Base-by-base conservation (phyloP, 163 green algal genomes). In the Coccomyxa subellipsoidea region DNA sequence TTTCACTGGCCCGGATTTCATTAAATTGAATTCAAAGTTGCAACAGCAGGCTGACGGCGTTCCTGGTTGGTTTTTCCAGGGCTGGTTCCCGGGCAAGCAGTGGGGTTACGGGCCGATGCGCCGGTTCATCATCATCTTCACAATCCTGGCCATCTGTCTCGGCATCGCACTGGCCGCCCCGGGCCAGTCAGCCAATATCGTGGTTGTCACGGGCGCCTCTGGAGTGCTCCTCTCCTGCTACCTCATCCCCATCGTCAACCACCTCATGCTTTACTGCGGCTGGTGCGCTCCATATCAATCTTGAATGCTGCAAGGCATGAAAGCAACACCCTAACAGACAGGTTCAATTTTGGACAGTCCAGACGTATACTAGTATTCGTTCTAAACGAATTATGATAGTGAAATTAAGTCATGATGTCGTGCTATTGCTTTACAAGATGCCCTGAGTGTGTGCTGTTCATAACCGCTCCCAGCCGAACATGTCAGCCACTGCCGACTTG, bases 181-280 rank as follows among this genome's bases (percentile, higher is more conserved):
- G 25, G 40, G 15, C 4, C 47, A 80, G 23, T 88, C 85, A 21
- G 80, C 66, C 69, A 81, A 86, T 4, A 59, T 88, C 7, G 38
- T 86, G n/a, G 69, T 79, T 21, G 70, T 85, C 15, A 89, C 82
- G n/a, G 83, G 81, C 7, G 83, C 83, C 32, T 86, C 80, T 12
- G 85, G 85, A 31, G 85, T 89, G 21, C 77, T 83, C 54, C 37
- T 86, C 59, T 59, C 76, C 9, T 89, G 81, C 12, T 89, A 89
- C 76, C n/a, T 87, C 34, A 78, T 87, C 36, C 85, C 85, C 34
- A 54, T 87, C 32, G 23, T 84, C 10, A 86, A 85, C 83, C 85
- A 89, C 71, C 31, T 87, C 35, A 38, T 87, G 23, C 77, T 89
- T 21, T 84, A 83, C 78, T 89, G 83, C 40, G 77, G 77, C 82